Evolutionary conservation across 148 eudicot genomes (phyloP), one percentile per base, ranked within the genome.

Genomic region (Fagopyrum esculentum): DNA sequence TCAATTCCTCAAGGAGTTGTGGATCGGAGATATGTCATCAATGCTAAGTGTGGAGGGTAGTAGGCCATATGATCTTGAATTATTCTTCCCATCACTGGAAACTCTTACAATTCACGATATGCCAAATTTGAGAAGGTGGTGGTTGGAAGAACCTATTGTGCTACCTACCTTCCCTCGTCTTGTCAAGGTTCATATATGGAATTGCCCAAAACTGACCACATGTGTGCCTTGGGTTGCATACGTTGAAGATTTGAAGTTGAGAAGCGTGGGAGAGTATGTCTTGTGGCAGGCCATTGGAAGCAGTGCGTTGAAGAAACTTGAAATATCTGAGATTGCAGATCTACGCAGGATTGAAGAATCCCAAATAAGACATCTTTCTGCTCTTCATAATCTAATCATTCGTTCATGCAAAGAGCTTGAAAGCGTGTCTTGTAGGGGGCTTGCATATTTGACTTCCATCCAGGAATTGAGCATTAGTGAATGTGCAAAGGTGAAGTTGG

Each of bases 11-110:
- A 64, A 64, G 70, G 45, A 9, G 43, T 40, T 64, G 12, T 6
- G 2, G 6, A 9, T 64, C 10, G 4, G 8, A 5, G 6, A 26
- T 6, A 29, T 64, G 44, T 3, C 12, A 8, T 40, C 45, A 12
- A 40, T 64, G 70, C 2, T 26, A n/a, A 26, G 1, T n/a, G 26
- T 64, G 8, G 70, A 64, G 70, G 70, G 17, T 29, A 64, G 15
- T 16, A 1, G 4, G 22, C 26, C 5, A 1, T 30, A 64, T 17
- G 9, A 64, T 4, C 43, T 15, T 64, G 15, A 13, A 11, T 29
- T 29, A 7, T 83, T 83, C 83, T 83, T 83, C 68, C 83, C 83
- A 6, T 75, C 76, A 40, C 81, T 83, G 17, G 35, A 75, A 77
- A 22, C 49, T 2, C 83, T 83, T 47, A 0, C 0, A 2, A 30